A percentile compares a stretch with the other conserved stretches of the same genome.
Evolutionary conservation across 257 asterid species (phyloP).

Genomic region (Linaria vulgaris): DNA sequence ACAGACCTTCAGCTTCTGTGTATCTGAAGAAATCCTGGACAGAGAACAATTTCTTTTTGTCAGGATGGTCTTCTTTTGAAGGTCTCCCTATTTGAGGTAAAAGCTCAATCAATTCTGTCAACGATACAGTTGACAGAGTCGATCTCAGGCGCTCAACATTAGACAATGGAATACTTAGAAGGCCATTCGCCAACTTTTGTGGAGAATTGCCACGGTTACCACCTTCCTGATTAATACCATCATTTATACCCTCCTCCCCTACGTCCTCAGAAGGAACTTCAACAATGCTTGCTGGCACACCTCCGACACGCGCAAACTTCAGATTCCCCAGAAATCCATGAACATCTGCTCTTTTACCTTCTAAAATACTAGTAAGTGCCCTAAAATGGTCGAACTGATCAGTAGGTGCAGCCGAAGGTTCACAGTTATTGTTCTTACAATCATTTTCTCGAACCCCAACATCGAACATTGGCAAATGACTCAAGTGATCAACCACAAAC

Average conservation of each 20-base stretch:
- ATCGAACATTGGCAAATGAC: constrained; percentile 67
- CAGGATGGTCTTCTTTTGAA: constrained; percentile 92
- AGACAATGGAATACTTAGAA: constrained; percentile 86
- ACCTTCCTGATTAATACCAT: constrained; percentile 54
- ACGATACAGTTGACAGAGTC: constrained; percentile 78
- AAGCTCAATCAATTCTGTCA: constrained; percentile 85
- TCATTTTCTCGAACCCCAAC: constrained; percentile 45
- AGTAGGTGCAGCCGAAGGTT: constrained; percentile 29
- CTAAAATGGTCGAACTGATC: constrained; percentile 57
- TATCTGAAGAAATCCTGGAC: constrained; percentile 98
- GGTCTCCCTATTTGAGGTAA: constrained; percentile 82
- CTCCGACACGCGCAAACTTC: constrained; percentile 93
- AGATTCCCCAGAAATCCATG: constrained; percentile 73
- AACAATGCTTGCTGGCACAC: constrained; percentile 80
- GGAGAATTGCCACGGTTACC: constrained; percentile 58
- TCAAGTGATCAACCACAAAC: constrained; percentile 66
- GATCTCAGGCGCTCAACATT: constrained; percentile 92
- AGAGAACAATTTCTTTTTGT: constrained; percentile 87
- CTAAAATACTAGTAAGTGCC: constrained; percentile 56
- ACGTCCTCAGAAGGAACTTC: constrained; percentile 63
- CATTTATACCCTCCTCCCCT: constrained; percentile 48
- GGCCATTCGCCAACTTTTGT: constrained; percentile 64
- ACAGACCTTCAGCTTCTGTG: constrained; percentile 95
- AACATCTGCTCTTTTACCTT: constrained; percentile 86
- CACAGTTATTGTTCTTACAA: constrained; percentile 33